A percentile compares a stretch with the other conserved stretches of the same genome.
These are phyloP conservation scores for Blepharisma stoltei DNA, from an alignment of 73 alveolate species.

Conservation along the genomic window DNA sequence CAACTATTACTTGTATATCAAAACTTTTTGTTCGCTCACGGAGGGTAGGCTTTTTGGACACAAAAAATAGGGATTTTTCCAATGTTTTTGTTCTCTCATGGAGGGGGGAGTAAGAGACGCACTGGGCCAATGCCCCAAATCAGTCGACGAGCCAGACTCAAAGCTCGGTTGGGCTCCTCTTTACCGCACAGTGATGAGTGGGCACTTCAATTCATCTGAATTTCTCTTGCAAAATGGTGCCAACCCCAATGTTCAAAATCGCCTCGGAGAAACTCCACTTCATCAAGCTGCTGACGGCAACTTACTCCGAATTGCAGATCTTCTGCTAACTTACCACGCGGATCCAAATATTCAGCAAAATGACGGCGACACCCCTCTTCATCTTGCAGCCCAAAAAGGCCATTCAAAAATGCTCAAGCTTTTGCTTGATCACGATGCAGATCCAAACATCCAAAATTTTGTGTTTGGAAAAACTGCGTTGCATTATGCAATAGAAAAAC, in stretches of 20 bases:
- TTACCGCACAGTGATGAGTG: no score
- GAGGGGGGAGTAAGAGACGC: no score
- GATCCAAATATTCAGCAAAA: slow-evolving; percentile 60
- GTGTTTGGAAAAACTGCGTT: slow-evolving; percentile 6
- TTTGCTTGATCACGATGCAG: slow-evolving; percentile 57
- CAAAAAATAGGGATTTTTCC: no score
- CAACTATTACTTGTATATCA: no score
- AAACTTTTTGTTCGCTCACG: no score
- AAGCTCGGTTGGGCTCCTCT: no score
- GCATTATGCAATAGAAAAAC: slow-evolving; percentile 11
- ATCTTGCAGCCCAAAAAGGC: slow-evolving; percentile 58
- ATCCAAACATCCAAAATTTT: slow-evolving; percentile 49
- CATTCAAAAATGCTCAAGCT: slow-evolving; percentile 50
- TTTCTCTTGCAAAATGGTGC: slow-evolving; percentile 40
- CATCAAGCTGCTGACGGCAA: slow-evolving; percentile 70
- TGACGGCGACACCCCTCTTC: slow-evolving; percentile 69
- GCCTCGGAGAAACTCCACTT: slow-evolving; percentile 62
- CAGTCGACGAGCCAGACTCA: no score
- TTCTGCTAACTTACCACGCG: slow-evolving; percentile 54
- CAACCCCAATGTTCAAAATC: slow-evolving; percentile 56
- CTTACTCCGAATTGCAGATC: slow-evolving; percentile 51
- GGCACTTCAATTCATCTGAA: no score
- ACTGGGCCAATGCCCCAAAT: no score
- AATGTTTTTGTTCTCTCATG: no score
- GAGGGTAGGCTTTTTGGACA: no score